Evolutionary conservation across 306 rosid genomes (phyloP).

Genomic region (Ormosia semicastrata): DNA sequence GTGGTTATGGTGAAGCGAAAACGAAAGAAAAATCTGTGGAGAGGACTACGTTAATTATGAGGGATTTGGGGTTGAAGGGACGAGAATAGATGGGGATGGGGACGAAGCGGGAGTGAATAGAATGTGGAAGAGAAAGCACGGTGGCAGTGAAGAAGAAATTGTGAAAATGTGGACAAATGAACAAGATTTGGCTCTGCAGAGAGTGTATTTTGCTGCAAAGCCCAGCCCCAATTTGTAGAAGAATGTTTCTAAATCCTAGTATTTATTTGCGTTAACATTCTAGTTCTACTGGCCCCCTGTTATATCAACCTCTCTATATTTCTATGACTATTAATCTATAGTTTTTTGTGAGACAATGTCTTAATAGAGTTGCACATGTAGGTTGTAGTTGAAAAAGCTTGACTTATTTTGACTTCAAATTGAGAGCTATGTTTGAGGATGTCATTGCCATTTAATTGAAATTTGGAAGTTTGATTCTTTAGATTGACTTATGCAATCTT

Average conservation of each 20-base stretch:
- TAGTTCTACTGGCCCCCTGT: no score
- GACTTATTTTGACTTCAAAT: neutral
- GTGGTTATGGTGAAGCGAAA: no score
- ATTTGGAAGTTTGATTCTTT: neutral
- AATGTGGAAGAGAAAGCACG: slow-evolving; percentile 10
- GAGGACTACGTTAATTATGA: no score
- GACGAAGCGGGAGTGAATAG: no score
- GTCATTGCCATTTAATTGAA: neutral
- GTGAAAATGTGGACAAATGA: slow-evolving; percentile 67
- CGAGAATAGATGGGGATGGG: no score
- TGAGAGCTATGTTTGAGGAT: neutral
- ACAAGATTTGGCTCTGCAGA: slow-evolving; percentile 64
- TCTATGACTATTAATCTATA: neutral
- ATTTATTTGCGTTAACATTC: neutral
- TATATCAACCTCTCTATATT: neutral
- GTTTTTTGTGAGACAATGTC: neutral
- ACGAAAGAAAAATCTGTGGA: no score
- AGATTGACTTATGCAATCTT: neutral
- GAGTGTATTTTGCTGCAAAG: slow-evolving; percentile 58
- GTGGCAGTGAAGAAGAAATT: neutral
- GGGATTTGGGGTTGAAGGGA: no score
- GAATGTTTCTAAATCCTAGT: slow-evolving; percentile 80
- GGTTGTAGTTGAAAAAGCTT: neutral
- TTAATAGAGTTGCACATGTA: neutral
- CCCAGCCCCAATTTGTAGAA: slow-evolving; percentile 91